Percentiles rank a stretch among this genome's conserved stretches.
Conservation (phyloP, 2,329 filamentous ascomycete species). For the Leptographium flavum region DNA sequence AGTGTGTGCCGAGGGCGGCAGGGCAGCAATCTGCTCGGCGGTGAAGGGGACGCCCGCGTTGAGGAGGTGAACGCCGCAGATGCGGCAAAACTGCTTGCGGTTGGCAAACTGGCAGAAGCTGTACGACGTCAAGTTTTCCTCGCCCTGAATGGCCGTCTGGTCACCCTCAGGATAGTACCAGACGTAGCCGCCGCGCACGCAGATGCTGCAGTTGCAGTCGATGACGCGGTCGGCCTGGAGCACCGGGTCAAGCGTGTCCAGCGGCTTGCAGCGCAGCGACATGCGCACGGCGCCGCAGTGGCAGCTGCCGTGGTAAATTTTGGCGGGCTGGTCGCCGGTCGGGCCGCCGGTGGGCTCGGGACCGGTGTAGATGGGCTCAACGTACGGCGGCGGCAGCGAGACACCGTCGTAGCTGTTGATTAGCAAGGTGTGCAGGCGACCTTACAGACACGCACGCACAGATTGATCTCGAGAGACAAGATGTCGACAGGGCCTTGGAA, state of each 20-base stretch:
- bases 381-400: slow-evolving; percentile 18
- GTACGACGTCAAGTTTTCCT: slow-evolving; percentile 26
- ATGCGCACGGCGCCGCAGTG: slow-evolving; percentile 36
- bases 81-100: slow-evolving; percentile 32
- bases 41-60: slow-evolving; percentile 17
- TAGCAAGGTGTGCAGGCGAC: too few species aligned
- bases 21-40: slow-evolving; percentile 21
- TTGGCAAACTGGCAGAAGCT: slow-evolving; percentile 18
- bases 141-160: slow-evolving; percentile 26
- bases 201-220: slow-evolving; percentile 39
- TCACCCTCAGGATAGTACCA: slow-evolving; percentile 29
- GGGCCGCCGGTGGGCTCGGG: slow-evolving; percentile 21
- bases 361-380: slow-evolving; percentile 24
- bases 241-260: slow-evolving; percentile 18
- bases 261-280: slow-evolving; percentile 24
- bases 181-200: slow-evolving; percentile 25
- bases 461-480: slow-evolving; percentile 26
- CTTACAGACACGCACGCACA: slow-evolving; percentile 17
- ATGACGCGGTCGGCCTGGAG: slow-evolving; percentile 12
- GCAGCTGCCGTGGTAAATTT: slow-evolving; percentile 34
- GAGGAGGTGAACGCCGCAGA: slow-evolving; percentile 29
- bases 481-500: slow-evolving; percentile 28
- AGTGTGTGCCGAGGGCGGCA: slow-evolving; percentile 16
- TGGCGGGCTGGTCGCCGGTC: slow-evolving; percentile 19
- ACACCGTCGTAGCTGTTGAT: slow-evolving; percentile 24